A percentile compares a stretch with the other conserved stretches of the same genome.
Conservation (phyloP, 1,139 yeast species). For the Casaregolazyma lundiana region DNA sequence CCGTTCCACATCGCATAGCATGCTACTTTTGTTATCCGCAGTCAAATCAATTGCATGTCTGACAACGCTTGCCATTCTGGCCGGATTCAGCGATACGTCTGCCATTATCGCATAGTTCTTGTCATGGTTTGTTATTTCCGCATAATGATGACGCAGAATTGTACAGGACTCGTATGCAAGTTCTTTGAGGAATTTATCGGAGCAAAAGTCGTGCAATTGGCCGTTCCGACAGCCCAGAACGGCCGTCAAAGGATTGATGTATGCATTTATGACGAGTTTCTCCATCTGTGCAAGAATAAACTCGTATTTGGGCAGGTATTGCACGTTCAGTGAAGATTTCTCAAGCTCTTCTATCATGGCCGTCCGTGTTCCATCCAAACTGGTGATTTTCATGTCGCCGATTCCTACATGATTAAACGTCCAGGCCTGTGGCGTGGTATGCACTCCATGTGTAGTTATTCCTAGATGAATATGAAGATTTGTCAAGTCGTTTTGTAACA, state of each 20-base stretch:
- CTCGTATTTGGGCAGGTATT: conserved; percentile 47
- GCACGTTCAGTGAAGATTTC: conserved; percentile 37
- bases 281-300: conserved; percentile 63
- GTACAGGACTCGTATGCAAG: conserved; percentile 28
- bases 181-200: conserved; percentile 18
- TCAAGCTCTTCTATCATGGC: conserved; percentile 1
- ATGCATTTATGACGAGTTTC: conserved; percentile 69
- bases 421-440: conserved; percentile 34
- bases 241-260: conserved; percentile 72
- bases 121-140: conserved; percentile 17
- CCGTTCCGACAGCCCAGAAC: conserved; percentile 70
- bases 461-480: conserved; percentile 67
- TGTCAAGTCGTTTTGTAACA: conserved; percentile 25
- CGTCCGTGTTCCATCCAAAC: conserved; percentile 13
- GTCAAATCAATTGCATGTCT: conserved; percentile 44
- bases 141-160: conserved; percentile 32
- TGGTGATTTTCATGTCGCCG: conserved; percentile 52
- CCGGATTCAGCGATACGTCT: conserved; percentile 37
- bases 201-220: conserved; percentile 40
- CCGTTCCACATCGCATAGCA: conserved; percentile 71
- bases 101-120: conserved; percentile 17
- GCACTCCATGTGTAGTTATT: conserved; percentile 78
- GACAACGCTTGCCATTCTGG: conserved; percentile 46
- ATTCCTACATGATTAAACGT: conserved; percentile 60
- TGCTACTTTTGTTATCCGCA: conserved; percentile 68